These are phyloP conservation scores for Letharia lupina DNA, from an alignment of 495 filamentous ascomycete genomes.

Conservation along the genomic window DNA sequence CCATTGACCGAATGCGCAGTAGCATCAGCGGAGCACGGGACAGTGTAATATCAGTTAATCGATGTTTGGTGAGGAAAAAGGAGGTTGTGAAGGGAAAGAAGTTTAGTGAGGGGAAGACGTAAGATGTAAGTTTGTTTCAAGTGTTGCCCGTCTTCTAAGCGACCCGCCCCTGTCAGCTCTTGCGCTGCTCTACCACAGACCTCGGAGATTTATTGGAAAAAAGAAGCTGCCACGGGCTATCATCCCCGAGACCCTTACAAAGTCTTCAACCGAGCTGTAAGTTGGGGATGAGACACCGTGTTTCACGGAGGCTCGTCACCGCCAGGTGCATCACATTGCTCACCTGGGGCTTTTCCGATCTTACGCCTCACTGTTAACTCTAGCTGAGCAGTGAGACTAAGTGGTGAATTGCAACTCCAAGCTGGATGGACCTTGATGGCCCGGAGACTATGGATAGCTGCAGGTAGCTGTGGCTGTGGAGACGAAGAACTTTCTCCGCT, in stretches of 20 bases:
- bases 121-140: not conserved
- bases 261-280: not conserved
- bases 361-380: no score
- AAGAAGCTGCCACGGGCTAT: not conserved
- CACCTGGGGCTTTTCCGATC: not conserved
- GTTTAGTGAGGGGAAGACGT: not conserved
- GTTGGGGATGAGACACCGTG: not conserved
- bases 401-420: not conserved
- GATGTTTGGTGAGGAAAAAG: not conserved
- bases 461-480: not conserved
- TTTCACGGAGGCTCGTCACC: not conserved
- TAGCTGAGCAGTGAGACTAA: not conserved
- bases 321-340: not conserved
- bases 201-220: not conserved
- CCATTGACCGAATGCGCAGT: not conserved
- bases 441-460: not conserved
- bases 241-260: not conserved
- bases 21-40: not conserved
- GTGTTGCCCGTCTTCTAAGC: not conserved
- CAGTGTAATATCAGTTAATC: not conserved
- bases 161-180: not conserved
- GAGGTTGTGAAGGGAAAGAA: not conserved
- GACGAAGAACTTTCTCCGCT: not conserved
- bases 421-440: not conserved
- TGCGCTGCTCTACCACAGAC: not conserved